Percentiles rank a stretch among this genome's conserved stretches.
Conservation (phyloP, 1,284 basidiomycete genomes). For the Rugosomyces carneus region DNA sequence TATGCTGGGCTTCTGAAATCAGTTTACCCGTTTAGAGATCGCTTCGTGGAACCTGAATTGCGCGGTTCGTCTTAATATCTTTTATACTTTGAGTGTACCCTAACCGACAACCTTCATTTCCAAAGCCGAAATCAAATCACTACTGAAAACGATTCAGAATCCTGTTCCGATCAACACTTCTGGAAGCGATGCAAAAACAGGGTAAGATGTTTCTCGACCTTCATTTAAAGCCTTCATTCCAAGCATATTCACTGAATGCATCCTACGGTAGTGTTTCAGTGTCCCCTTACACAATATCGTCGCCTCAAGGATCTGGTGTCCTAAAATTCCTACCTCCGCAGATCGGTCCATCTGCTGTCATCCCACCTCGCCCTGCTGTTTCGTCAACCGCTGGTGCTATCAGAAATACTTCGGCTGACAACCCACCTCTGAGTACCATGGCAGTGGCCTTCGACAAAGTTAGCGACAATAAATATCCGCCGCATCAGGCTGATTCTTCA, state of each 20-base stretch:
- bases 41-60: conserved; percentile 28
- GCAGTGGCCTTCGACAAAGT: not conserved
- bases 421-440: not conserved
- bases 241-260: conserved; percentile 1
- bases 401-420: not conserved
- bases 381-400: not conserved
- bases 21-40: conserved; percentile 22
- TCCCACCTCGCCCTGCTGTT: not conserved
- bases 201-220: not conserved
- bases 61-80: conserved; percentile 18
- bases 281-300: not conserved
- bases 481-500: not conserved
- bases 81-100: not conserved
- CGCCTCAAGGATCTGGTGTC: not conserved
- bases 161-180: not conserved
- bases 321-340: conserved; percentile 5
- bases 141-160: conserved; percentile 12
- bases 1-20: conserved; percentile 26
- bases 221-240: not conserved
- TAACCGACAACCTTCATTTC: not conserved
- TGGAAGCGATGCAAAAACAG: conserved; percentile 2
- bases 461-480: not conserved
- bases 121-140: conserved; percentile 14
- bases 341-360: not conserved
- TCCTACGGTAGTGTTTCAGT: conserved; percentile 2